Conservation (phyloP, 345 rosid species). For the Mercurialis annua region DNA sequence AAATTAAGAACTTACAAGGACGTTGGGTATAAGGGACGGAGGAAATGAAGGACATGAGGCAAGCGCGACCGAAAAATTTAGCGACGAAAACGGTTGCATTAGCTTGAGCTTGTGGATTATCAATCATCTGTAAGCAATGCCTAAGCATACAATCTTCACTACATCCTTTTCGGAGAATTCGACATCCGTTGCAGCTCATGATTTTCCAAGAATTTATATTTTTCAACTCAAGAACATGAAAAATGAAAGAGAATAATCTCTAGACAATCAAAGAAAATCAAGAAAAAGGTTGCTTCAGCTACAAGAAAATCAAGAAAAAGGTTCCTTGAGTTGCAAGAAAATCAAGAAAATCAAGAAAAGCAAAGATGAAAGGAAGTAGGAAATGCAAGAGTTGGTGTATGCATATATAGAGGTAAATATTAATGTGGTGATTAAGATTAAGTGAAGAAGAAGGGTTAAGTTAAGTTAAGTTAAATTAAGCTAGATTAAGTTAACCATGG, state of each 20-base stretch:
- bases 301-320: too few species aligned
- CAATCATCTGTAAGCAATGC: constrained; percentile 61
- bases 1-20: constrained; percentile 40
- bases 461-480: constrained; percentile 17
- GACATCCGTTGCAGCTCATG: constrained; percentile 92
- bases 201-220: not conserved
- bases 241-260: not conserved
- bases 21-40: constrained; percentile 58
- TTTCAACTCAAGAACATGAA: constrained; percentile 11
- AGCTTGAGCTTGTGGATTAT: constrained; percentile 61
- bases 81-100: constrained; percentile 88
- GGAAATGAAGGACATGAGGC: constrained; percentile 72
- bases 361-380: not conserved
- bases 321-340: not conserved
- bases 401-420: constrained; percentile 2
- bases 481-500: not conserved
- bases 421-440: too few species aligned
- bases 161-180: constrained; percentile 85
- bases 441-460: not conserved
- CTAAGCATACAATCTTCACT: constrained; percentile 70
- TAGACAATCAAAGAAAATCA: not conserved
- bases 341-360: constrained; percentile 9
- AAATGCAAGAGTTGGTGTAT: not conserved
- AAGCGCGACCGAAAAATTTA: constrained; percentile 90
- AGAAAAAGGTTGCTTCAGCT: not conserved